Base-by-base conservation (phyloP, 495 filamentous ascomycete species). In the Durotheca rogersii region DNA sequence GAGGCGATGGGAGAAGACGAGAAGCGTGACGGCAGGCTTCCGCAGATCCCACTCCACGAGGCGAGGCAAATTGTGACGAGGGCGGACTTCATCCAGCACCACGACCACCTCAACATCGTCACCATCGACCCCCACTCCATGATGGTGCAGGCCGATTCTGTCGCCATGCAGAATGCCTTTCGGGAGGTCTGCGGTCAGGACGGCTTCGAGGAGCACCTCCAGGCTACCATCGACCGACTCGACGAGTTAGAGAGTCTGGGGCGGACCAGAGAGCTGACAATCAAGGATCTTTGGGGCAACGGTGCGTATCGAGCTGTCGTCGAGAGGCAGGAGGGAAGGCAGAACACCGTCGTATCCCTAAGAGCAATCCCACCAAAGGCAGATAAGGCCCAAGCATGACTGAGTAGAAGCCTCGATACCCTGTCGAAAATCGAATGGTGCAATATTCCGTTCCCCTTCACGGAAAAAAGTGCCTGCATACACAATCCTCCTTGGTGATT, bases 101-200 rank as follows among this genome's bases (percentile, higher is more conserved):
- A 95, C 61, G 94, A 98, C 67, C 86, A 92, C 49, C 80, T 91
- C 41, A 97, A 97, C 60, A 80, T 98, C 36, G 96, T 98, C 70
- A 95, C 89, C 21, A 97, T 98, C 92, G 51, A 88, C 83, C 20
- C 77, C 81, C 17, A 89, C 90, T 20, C n/a, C n/a, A n/a, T n/a
- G n/a, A 86, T 85, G 72, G 93, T 98, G 0, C 83, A 93, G 15
- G 93, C 93, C 5, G 90, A 94, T 69, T 90, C 85, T 3, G 93
- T 97, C 25, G 93, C 93, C 6, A 98, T 98, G 93, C 88, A 92
- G 68, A 81, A 81, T 31, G 93, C 94, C 0, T 96, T 98, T 67
- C 78, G 80, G 21, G 79, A 90, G 53, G 87, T 98, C 4, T 93
- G 89, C 39, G 59, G 67, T 2, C 57, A 81, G 41, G 74, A 78